Base-by-base conservation (phyloP, 2,329 filamentous ascomycete species). In the Grosmannia huntii region DNA sequence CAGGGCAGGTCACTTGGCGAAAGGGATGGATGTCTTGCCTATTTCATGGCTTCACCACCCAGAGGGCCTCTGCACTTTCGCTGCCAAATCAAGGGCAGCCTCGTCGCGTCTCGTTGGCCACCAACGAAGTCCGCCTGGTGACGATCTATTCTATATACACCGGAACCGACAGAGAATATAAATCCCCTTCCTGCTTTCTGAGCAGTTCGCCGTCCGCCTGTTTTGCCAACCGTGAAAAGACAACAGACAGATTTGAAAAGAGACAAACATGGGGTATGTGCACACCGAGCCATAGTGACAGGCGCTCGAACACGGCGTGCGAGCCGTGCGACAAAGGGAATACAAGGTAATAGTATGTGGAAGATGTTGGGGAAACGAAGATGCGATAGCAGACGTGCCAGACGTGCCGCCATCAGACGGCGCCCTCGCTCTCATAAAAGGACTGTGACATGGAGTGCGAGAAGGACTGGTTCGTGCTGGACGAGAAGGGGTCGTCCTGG, bases 391-490 rank as follows among this genome's bases (percentile, higher is more conserved):
- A 49, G 21, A 25, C 21, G 23, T 10, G 25, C 6, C 25, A 23
- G 28, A 53, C 9, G n/a, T n/a, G 19, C 23, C 48, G 25, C 46
- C 14, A 25, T 55, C 53, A 59, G 19, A 59, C 21, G 19, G 53
- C 53, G 25, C 57, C 61, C 21, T 63, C 62, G 19, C 59, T 57
- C 12, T 63, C 60, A 25, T 60, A 60, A 10, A 58, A 60, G 4
- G 62, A 56, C 5, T 51, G 27, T 3, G 54, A 27, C 25, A 58
- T 6, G 1, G 57, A 52, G 10, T 55, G 57, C 25, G 31, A 14
- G 53, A 60, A 60, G 10, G 46, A 25, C 23, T 53, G 14, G 11
- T 36, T 14, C 57, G 60, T 61, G 46, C 53, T 14, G 9, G 48
- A 19, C 48, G 25, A 19, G 14, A 53, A 48, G 36, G 53, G 33